Evolutionary conservation across 306 rosid species (phyloP), one percentile per base, ranked within the genome.

Genomic region (Rubus parviflorus): DNA sequence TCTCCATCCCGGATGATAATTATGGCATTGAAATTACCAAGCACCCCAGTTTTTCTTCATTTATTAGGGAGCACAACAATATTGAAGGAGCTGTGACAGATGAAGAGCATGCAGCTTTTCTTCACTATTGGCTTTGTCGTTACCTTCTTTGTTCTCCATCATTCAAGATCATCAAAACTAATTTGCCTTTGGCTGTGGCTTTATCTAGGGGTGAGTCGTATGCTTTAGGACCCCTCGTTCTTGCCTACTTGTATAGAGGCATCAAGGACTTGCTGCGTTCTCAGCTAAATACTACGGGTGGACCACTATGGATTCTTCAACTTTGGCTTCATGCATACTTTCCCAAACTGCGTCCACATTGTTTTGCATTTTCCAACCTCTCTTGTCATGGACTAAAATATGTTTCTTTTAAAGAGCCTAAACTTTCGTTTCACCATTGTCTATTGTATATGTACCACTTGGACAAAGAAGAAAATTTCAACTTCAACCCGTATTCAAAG

Each of bases 161-260:
- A 11, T 70, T 70, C 61, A 70, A 70, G 75, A 70, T 51, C n/a
- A 22, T 51, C 38, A 35, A 51, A 35, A 0, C 61, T 46, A 30
- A 70, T 70, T 51, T 70, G 3, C 75, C 75, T 9, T 51, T 70
- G 75, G 61, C 75, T 51, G 75, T 70, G 62, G 75, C 75, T 51
- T 70, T 70, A 38, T 70, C 62, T 51, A 51, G 62, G 75, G 75
- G 75, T 37, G 75, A 70, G 3, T 52, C 62, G 0, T 70, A 70
- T 9, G 62, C 75, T 8, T 30, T 70, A 35, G 62, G 75, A 51
- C 75, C 75, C 61, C 30, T 49, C 17, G 62, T 70, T 70, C 75
- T 70, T 51, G 75, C 47, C 7, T 51, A 49, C 62, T 70, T 70
- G 62, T 70, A 70, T 70, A 70, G 75, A 51, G 62, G 75, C 45